Base-by-base conservation (phyloP, 768 basidiomycete species). In the Mycena rosella region DNA sequence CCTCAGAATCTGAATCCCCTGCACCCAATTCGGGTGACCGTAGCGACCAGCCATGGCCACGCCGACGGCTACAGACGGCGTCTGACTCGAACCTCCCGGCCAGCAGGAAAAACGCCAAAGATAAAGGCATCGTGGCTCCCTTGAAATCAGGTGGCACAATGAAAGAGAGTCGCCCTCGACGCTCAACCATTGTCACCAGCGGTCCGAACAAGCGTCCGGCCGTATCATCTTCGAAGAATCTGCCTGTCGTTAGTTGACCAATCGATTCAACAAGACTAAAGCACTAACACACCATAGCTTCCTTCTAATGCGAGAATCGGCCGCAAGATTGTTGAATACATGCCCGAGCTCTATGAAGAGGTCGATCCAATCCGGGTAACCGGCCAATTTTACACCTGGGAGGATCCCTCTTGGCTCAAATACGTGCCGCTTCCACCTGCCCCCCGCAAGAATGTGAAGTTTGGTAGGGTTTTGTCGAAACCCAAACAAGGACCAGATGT, bases 261-360 rank as follows among this genome's bases (percentile, higher is more conserved):
- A 44, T 58, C 42, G n/a, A 27, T 44, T 29, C 22, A 47, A 2
- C 53, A 7, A 11, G 3, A 17, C 5, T 2, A 9, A 2, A 36
- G 3, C 22, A 15, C 45, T 60, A 22, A 51, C 9, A 51, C 20
- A 20, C 13, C 36, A 5, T 26, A 60, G 36, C 20, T 17, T 6
- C 42, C 11, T 26, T 20, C 30, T 20, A 36, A 49, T 22, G 29
- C 24, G 2, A 58, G 18, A 52, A 38, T 62, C 5, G 42, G 15
- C 8, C 32, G 49, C 18, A 68, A 54, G 27, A 68, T 68, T n/a
- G 57, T 63, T 36, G 9, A 49, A 14, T 67, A 67, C 34, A 67
- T 61, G 48, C 66, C 66, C 30, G 66, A 67, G 27, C 42, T 67
- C 14, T 67, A 57, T 60, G 66, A 67, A 42, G 66, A 67, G 47